Percentiles rank a stretch among this genome's conserved stretches.
Conservation (phyloP, 495 filamentous ascomycete species). For the Penicillium paxilli region DNA sequence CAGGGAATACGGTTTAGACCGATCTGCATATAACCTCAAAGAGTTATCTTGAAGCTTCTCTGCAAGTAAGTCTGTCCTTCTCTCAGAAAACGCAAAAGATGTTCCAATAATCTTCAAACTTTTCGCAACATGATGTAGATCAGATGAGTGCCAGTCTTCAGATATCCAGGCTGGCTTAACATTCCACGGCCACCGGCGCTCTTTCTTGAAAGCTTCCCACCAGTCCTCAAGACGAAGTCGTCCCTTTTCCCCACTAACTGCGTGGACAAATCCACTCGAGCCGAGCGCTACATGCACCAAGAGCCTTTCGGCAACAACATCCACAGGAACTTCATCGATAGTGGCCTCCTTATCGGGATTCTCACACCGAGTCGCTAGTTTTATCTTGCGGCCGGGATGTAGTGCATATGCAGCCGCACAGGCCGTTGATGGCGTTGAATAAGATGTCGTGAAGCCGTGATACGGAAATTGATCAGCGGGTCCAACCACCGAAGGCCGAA, state of each 20-base stretch:
- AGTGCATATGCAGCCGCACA: slow-evolving; percentile 26
- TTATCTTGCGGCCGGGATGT: slow-evolving; percentile 23
- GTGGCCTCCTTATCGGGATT: slow-evolving; percentile 26
- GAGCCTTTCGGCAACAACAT: slow-evolving; percentile 31
- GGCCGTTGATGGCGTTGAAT: slow-evolving; percentile 20
- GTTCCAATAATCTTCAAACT: slow-evolving; percentile 31
- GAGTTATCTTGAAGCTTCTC: slow-evolving; percentile 5
- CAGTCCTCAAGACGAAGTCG: slow-evolving; percentile 18
- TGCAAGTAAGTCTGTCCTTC: slow-evolving; percentile 14
- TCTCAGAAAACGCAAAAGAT: slow-evolving; percentile 29
- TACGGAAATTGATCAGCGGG: slow-evolving; percentile 24
- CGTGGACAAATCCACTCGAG: slow-evolving; percentile 28
- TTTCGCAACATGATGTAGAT: slow-evolving; percentile 24
- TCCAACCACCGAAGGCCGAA: slow-evolving; percentile 25
- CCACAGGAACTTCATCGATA: slow-evolving; percentile 36
- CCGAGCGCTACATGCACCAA: slow-evolving; percentile 25
- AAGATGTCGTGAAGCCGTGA: slow-evolving; percentile 19
- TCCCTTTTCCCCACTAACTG: slow-evolving; percentile 25
- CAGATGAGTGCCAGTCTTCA: slow-evolving; percentile 27
- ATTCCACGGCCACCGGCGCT: slow-evolving; percentile 26
- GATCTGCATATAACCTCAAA: slow-evolving; percentile 26
- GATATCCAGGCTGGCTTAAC: slow-evolving; percentile 20
- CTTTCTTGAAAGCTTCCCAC: slow-evolving; percentile 26
- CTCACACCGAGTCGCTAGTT: slow-evolving; percentile 11
- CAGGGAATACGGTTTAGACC: slow-evolving; percentile 22